Evolutionary conservation across 192 early-diverging fungal genomes (phyloP), one percentile per base, ranked within the genome.

Genomic region (Coemansia sp.): DNA sequence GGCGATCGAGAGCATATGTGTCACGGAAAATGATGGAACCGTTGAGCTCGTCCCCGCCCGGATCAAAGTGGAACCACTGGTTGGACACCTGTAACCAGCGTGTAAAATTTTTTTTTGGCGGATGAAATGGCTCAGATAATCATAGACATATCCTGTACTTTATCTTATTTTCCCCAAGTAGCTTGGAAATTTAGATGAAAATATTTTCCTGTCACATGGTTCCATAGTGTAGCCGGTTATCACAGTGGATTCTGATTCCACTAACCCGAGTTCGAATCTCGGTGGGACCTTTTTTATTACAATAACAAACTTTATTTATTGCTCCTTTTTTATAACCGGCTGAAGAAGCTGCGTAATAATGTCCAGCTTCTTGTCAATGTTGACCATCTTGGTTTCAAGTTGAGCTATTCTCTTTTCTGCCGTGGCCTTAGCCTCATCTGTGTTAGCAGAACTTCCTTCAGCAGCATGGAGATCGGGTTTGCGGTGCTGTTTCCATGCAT

Each of bases 191-290:
- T n/a, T n/a, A n/a, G n/a, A n/a, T n/a, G n/a, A n/a, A n/a, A n/a
- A n/a, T n/a, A n/a, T n/a, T n/a, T n/a, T n/a, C n/a, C n/a, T n/a
- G n/a, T n/a, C n/a, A n/a, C n/a, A n/a, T 34, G 37, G 37, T 40
- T 62, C 50, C 50, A 72, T 66, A 72, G 62, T 71, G 70, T 72
- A 73, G 64, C 30, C 65, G 65, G 71, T 73, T 64, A 74, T 74
- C 64, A 67, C 64, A 59, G 57, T 59, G 64, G 71, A 67, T 67
- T 73, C 64, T 73, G 71, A 73, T 66, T 67, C 64, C 64, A 60
- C 59, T 67, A 67, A 73, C 64, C 70, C 64, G 70, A 73, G 70
- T 73, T 73, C 70, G 70, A 73, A 67, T 73, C 69, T 72, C 69
- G 69, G 69, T 72, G 58, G 52, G 56, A 72, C 69, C 69, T 72